A percentile compares a stretch with the other conserved stretches of the same genome.
Evolutionary conservation across 2,329 filamentous ascomycete species (phyloP).

Genomic region (Pyrenochaeta sp.): DNA sequence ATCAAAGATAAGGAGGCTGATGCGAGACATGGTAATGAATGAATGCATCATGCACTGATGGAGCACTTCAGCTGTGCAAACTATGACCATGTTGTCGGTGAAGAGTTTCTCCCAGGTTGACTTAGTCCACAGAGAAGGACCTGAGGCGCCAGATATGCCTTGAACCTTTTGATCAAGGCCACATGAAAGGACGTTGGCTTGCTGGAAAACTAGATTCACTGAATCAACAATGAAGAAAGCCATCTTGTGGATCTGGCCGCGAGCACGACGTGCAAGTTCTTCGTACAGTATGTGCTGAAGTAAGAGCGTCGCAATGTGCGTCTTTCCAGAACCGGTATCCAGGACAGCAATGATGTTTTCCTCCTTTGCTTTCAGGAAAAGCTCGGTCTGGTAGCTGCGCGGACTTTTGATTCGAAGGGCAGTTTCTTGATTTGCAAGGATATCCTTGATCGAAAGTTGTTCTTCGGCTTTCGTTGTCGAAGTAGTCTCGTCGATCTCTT

Average conservation of each 20-base stretch:
- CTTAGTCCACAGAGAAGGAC: slow-evolving; percentile 66
- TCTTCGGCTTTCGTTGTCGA: slow-evolving; percentile 53
- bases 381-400: slow-evolving; percentile 88
- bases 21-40: slow-evolving; percentile 79
- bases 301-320: slow-evolving; percentile 89
- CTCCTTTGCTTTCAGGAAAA: slow-evolving; percentile 85
- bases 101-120: slow-evolving; percentile 67
- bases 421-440: slow-evolving; percentile 61
- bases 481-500: slow-evolving; percentile 46
- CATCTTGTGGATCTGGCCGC: slow-evolving; percentile 67
- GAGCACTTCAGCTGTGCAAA: slow-evolving; percentile 91
- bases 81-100: slow-evolving; percentile 77
- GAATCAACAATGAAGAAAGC: slow-evolving; percentile 93
- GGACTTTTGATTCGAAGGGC: slow-evolving; percentile 74
- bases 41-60: slow-evolving; percentile 78
- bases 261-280: slow-evolving; percentile 74
- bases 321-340: slow-evolving; percentile 96
- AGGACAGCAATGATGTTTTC: slow-evolving; percentile 92
- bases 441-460: slow-evolving; percentile 59
- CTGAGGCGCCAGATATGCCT: slow-evolving; percentile 76
- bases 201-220: slow-evolving; percentile 88
- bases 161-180: slow-evolving; percentile 81
- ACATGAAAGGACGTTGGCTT: slow-evolving; percentile 78
- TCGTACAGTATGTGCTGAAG: slow-evolving; percentile 77
- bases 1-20: slow-evolving; percentile 93